Evolutionary conservation across 192 early-diverging fungal species (phyloP), one percentile per base, ranked within the genome.

Genomic region (Mortierella antarctica): DNA sequence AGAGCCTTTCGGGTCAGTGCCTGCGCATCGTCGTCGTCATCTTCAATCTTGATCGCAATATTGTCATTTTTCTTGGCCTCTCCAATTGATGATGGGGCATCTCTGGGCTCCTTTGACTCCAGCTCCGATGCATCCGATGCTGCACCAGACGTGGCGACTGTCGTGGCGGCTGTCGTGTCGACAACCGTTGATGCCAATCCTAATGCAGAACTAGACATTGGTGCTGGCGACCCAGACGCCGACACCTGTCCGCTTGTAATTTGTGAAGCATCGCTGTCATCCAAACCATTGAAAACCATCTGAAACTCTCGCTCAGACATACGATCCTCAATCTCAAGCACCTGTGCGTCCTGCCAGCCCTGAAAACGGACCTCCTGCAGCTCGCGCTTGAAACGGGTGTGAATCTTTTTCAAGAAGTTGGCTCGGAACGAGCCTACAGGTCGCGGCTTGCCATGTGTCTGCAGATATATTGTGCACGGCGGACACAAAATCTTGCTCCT

Each of bases 291-390:
- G 41, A 79, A 79, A 11, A 79, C 76, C 52, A 79, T 67, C 64
- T 79, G 76, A 23, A 79, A 78, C 44, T 78, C 67, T 46, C 67
- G 52, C 55, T 78, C 74, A 15, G 20, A 48, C 74, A 78, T 78
- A 21, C 68, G 60, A 7, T 78, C 74, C 61, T 78, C 74, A 56
- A 79, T 79, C 21, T 79, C 76, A 40, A 79, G 61, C 41, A 79
- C 64, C 46, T 79, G 76, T 44, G 76, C 76, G 71, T 79, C 76
- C 64, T 79, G 76, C 76, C 76, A 79, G 15, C 76, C 76, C 18
- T 79, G 76, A 41, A 79, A 79, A 31, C 76, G 76, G 10, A 79
- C 76, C 40, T 79, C 76, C 52, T 79, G 76, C 18, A 79, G 61
- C 58, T 79, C 76, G 12, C 76, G 69, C 52, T 79, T 79, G 56